Conservation (phyloP, 2,329 filamentous ascomycete genomes). For the Pseudogymnoascus pannorum region DNA sequence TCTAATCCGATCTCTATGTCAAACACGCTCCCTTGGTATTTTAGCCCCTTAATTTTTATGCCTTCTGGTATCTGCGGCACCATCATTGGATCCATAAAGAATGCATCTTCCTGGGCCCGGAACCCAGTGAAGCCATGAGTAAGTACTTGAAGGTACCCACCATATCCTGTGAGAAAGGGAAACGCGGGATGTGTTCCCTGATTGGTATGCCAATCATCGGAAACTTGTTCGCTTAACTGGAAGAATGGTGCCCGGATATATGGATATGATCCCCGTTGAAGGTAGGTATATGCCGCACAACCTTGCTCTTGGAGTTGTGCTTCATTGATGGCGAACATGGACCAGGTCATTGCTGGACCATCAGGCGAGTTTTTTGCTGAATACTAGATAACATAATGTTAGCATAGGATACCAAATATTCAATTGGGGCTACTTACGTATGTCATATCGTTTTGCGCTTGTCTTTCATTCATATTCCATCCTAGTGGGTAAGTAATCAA, state of each 20-base stretch:
- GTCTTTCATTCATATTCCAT: not conserved
- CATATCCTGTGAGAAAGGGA: constrained; percentile 65
- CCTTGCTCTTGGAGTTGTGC: constrained; percentile 59
- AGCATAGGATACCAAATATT: not conserved
- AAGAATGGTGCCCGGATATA: constrained; percentile 62
- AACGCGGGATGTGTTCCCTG: constrained; percentile 62
- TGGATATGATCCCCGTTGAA: constrained; percentile 53
- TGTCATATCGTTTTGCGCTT: not conserved
- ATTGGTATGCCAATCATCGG: constrained; percentile 51
- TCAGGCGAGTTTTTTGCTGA: constrained; percentile 32
- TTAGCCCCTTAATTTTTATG: constrained; percentile 22
- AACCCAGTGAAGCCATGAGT: constrained; percentile 62
- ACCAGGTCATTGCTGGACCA: constrained; percentile 68
- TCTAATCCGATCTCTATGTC: constrained; percentile 14
- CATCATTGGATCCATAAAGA: constrained; percentile 51
- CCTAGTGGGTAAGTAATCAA: constrained; percentile 14
- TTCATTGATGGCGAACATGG: constrained; percentile 60
- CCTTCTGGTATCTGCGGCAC: constrained; percentile 53
- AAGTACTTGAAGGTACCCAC: constrained; percentile 60
- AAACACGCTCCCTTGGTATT: constrained; percentile 13
- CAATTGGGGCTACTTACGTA: not conserved
- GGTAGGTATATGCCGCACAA: constrained; percentile 61
- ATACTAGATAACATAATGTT: not conserved
- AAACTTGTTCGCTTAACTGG: constrained; percentile 61
- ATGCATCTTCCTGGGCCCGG: constrained; percentile 49